Evolutionary conservation across 2,329 filamentous ascomycete species (phyloP), one percentile per base, ranked within the genome.

Genomic region (Cercospora janseana): DNA sequence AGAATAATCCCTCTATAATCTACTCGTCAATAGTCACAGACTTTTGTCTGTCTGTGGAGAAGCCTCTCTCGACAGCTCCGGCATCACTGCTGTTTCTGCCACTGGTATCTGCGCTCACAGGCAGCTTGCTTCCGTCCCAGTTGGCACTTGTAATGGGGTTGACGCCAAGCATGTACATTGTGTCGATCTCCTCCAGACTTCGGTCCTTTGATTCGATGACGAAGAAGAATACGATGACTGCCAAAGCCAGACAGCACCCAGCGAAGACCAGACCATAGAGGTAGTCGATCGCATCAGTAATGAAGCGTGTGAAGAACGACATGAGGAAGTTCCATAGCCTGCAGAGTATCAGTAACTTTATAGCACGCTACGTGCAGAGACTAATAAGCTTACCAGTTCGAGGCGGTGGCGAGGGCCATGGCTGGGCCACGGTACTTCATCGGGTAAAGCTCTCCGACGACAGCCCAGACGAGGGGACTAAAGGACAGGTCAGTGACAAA

Each of bases 391-490:
- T 46, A 51, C 72, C 72, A 74, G 62, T 75, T 74, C 15, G 62
- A 65, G 4, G 72, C 69, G 1, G 72, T 75, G 2, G 72, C 71
- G 1, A 75, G 59, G 6, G 66, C 71, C 71, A 75, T 74, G 55
- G 66, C 69, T 46, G 67, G 70, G 0, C 71, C 72, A 5, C 72
- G 66, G 60, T 73, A 73, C 20, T 60, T 54, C 10, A 60, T 59
- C 15, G 66, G 66, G 52, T 65, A 69, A 6, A 68, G 58, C 54
- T 69, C 66, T 31, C 61, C 66, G 23, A 65, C 62, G 18, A 68
- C 63, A n/a, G 64, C 61, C 66, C 66, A 68, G 21, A 67, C 63
- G 3, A 54, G 51, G 12, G 63, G 63, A 26, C 35, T 40, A 23
- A 23, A 20, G 26, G 15, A 23, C 20, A 16, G 12, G 35, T 40